Conservation (phyloP, 768 basidiomycete species). For the Dentipellis sp. region DNA sequence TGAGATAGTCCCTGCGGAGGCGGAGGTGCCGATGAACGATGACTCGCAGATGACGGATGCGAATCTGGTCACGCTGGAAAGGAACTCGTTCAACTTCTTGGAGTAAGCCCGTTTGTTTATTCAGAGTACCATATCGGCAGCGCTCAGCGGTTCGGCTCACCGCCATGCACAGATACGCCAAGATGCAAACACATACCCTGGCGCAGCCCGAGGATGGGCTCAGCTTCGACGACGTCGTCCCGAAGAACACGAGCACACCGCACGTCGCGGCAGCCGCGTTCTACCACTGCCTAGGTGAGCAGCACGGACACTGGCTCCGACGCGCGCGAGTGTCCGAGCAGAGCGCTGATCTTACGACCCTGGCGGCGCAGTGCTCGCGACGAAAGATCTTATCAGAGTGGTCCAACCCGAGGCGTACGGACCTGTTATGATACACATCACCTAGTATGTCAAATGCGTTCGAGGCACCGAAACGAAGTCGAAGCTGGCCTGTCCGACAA, state of each 20-base stretch:
- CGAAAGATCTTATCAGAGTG: constrained; percentile 60
- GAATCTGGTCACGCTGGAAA: constrained; percentile 54
- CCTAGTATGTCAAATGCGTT: not conserved
- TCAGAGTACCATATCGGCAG: too few species aligned
- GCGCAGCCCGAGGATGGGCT: constrained; percentile 37
- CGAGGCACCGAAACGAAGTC: too few species aligned
- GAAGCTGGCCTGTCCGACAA: too few species aligned
- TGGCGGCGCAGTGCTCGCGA: constrained; percentile 50
- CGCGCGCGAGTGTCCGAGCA: not conserved
- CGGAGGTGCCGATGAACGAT: constrained; percentile 16
- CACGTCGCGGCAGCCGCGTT: constrained; percentile 78
- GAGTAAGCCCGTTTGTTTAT: constrained; percentile 41
- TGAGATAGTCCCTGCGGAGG: constrained; percentile 20
- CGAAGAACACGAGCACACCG: constrained; percentile 53
- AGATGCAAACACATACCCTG: constrained; percentile 62
- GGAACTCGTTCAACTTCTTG: constrained; percentile 71
- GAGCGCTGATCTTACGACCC: not conserved
- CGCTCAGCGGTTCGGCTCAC: not conserved
- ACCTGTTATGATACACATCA: constrained; percentile 32
- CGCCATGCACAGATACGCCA: constrained; percentile 49
- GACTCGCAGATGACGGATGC: constrained; percentile 50
- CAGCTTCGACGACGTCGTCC: constrained; percentile 59
- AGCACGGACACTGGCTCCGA: not conserved
- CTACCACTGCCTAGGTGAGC: constrained; percentile 75
- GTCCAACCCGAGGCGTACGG: constrained; percentile 56